Base-by-base conservation (phyloP, 768 basidiomycete genomes). In the Tylopilus vinaceipallidus region DNA sequence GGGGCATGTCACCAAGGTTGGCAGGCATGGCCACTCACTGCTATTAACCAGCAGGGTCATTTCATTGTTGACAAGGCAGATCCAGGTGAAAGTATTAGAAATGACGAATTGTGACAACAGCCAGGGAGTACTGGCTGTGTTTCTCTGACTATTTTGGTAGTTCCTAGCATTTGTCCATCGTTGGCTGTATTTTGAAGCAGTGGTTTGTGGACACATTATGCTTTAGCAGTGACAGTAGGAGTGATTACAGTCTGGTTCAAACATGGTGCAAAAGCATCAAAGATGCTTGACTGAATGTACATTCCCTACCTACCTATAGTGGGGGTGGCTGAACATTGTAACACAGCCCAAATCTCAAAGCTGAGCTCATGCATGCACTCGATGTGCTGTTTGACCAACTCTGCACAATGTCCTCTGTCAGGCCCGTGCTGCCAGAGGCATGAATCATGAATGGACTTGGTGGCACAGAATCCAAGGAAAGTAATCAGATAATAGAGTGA, bases 361-460 rank as follows among this genome's bases (percentile, higher is more conserved):
- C 95, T 95, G 42, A 91, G 79, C 14, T 77, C 72, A 34, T 84
- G 78, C 97, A 99, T 99, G 74, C 97, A 99, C 12, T 85, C 81
- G 43, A 92, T 74, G 58, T 98, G 95, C 50, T 75, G 79, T 61
- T 82, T 78, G 4, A 99, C 79, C 39, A 93, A 71, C 43, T 88
- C 81, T 61, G 76, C 82, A 74, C 97, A 99, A 64, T 87, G 84
- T 50, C 85, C 86, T 49, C 81, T 77, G 6, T 88, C 87, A 50
- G 81, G 80, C 19, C 76, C 70, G 4, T 77, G 62, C 49, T 82
- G 80, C 52, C 98, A 74, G 76, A 97, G 98, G 71, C 97, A 99
- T 56, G 94, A 86, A 68, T 99, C 97, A 11, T 97, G 80, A n/a
- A 77, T 79, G 2, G 86, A 80, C 68, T 98, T 98, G 3, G 94